These are phyloP conservation scores for Myriosclerotinia curreyana DNA, from an alignment of 2,329 filamentous ascomycete genomes.

Conservation along the genomic window DNA sequence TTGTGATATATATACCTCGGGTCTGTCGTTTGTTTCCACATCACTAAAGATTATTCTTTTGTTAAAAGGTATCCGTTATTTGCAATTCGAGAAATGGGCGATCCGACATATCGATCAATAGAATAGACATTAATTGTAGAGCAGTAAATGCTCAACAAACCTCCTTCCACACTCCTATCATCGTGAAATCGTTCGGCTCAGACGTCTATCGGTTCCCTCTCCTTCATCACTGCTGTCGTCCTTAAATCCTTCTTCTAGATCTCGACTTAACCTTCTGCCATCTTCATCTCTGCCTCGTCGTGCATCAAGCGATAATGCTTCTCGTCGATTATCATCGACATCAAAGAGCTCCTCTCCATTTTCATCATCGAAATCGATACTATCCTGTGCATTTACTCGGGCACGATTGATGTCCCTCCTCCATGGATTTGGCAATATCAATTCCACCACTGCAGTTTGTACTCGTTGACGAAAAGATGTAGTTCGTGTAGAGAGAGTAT, in stretches of 20 bases:
- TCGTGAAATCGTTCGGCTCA: slow-evolving; percentile 20
- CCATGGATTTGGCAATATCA: slow-evolving; percentile 50
- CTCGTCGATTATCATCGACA: slow-evolving; percentile 48
- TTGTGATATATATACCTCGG: slow-evolving; percentile 1
- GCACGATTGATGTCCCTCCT: slow-evolving; percentile 44
- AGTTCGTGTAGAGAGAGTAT: slow-evolving; percentile 58
- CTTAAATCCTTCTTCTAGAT: slow-evolving; percentile 72
- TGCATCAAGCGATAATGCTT: slow-evolving; percentile 41
- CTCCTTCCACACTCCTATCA: slow-evolving; percentile 16
- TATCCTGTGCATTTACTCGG: slow-evolving; percentile 44
- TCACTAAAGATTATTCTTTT: slow-evolving; percentile 1
- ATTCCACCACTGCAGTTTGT: slow-evolving; percentile 43
- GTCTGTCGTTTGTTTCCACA: background rate
- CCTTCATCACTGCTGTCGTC: slow-evolving; percentile 66
- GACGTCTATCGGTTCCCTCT: slow-evolving; percentile 22
- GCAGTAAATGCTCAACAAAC: slow-evolving; percentile 1
- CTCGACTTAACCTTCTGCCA: slow-evolving; percentile 67
- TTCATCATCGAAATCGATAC: slow-evolving; percentile 57
- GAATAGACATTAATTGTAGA: slow-evolving; percentile 17
- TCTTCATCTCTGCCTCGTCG: slow-evolving; percentile 45
- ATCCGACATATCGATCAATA: background rate
- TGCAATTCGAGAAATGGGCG: background rate
- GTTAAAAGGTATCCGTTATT: background rate
- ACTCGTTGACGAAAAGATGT: slow-evolving; percentile 53
- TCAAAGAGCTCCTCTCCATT: slow-evolving; percentile 69